phyloP scores from a whole-genome alignment of 495 filamentous ascomycete genomes.

The Aspergillus biplanus region DNA sequence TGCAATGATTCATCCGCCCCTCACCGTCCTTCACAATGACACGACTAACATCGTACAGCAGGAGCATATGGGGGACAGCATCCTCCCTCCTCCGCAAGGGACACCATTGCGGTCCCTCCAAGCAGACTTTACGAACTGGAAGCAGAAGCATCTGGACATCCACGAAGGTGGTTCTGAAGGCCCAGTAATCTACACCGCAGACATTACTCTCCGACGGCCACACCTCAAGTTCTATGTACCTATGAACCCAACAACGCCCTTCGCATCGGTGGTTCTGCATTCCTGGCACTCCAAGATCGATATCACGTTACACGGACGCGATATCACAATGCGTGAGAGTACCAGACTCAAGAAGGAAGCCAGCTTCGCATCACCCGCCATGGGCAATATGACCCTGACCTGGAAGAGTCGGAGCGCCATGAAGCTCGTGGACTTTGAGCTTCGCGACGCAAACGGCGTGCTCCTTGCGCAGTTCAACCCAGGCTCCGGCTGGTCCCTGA shows the following conservation, averaged over 20 bases:
- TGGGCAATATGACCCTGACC: not conserved
- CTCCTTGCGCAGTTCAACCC: constrained; percentile 17
- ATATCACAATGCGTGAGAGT: constrained; percentile 7
- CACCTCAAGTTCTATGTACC: constrained; percentile 8
- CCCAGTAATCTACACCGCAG: not conserved
- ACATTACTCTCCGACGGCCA: not conserved
- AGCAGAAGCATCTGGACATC: constrained; percentile 3
- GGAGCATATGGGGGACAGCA: not conserved
- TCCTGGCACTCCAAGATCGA: not conserved
- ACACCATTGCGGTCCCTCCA: constrained; percentile 11
- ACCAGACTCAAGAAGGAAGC: constrained; percentile 14
- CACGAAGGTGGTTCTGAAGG: not conserved
- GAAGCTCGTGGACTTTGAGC: constrained; percentile 20
- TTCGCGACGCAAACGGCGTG: constrained; percentile 12
- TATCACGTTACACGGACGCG: not conserved
- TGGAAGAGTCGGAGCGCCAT: constrained; percentile 16
- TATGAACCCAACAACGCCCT: not conserved
- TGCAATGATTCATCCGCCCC: not conserved
- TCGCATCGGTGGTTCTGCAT: not conserved
- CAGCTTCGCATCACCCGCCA: constrained; percentile 9
- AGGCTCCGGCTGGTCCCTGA: not conserved
- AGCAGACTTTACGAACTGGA: constrained; percentile 14
- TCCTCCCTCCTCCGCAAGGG: not conserved
- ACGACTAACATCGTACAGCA: not conserved
- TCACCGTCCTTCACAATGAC: not conserved